Evolutionary conservation across 768 basidiomycete species (phyloP), one percentile per base, ranked within the genome.

Genomic region (Obba rivulosa): DNA sequence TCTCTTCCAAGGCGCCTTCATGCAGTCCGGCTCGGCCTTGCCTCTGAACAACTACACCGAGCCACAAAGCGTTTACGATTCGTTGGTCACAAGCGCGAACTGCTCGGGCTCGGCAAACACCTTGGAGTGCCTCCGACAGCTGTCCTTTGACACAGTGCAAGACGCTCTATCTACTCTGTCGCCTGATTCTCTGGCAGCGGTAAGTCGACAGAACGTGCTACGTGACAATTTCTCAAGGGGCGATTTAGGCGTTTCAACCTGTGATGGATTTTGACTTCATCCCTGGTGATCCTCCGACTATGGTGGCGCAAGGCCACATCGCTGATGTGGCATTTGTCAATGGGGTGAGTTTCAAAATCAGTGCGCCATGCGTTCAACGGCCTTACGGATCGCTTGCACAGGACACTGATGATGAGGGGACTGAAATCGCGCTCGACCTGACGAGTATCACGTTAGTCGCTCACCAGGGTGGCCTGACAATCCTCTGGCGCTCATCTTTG

Each of bases 361-460:
- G 13, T 13, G 13, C 7, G 28, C 28, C 28, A 31, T 13, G 13
- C 13, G 28, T 13, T 31, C 7, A 5, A 7, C 28, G 28, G 28
- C 7, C 7, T 31, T 7, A 31, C 28, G 28, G 28, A 31, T 31
- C 28, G 28, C 28, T 31, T 13, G 13, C 13, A 31, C 28, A 31
- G 28, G 71, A 78, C 51, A 71, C 69, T 54, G 79, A 82, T 43
- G 81, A 83, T 44, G 81, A 83, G 56, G 81, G 80, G 4, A 78
- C 80, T 2, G 28, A 66, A 8, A 67, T 68, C 57, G 57, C 65
- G 4, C 36, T 67, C 22, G 46, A 58, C 3, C 56, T 48, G 1
- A 31, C 39, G 9, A 67, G 66, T 44, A 51, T 68, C 36, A 56
- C 61, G 67, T 68, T 52, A 0, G 60, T 31, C 28, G 28, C 28